Evolutionary conservation across 2,329 filamentous ascomycete genomes (phyloP).

Genomic region (Scleromitrula shiraiana): DNA sequence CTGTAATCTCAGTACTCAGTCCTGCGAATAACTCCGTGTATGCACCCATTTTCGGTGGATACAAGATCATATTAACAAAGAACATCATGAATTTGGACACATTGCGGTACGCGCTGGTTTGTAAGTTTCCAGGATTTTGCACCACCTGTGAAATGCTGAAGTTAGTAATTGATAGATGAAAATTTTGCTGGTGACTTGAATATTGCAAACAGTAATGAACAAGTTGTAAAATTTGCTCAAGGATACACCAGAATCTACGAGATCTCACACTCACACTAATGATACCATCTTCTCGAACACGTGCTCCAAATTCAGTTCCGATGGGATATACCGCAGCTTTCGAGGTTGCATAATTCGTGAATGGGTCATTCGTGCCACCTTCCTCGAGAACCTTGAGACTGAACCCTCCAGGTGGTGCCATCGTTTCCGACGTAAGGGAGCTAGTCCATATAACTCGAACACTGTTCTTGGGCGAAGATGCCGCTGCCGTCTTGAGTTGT

Average conservation of each 20-base stretch:
- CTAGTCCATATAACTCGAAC: not conserved
- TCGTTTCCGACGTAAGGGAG: not conserved
- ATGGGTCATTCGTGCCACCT: not conserved
- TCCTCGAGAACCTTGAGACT: not conserved
- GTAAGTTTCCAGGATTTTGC: not conserved
- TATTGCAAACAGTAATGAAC: not conserved
- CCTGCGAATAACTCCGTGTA: conserved; percentile 9
- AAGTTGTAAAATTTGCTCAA: not conserved
- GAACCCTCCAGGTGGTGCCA: not conserved
- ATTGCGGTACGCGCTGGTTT: not conserved
- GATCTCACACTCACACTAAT: conserved; percentile 4
- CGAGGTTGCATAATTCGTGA: conserved; percentile 10
- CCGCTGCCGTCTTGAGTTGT: conserved; percentile 23
- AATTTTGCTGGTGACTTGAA: too few relatives aligned
- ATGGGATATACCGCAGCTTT: conserved; percentile 18
- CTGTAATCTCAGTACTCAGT: not conserved
- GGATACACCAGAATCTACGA: not conserved
- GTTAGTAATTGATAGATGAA: too few relatives aligned
- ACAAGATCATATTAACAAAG: not conserved
- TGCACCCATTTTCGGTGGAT: not conserved
- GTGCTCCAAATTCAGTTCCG: conserved; percentile 10
- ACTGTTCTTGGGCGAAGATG: not conserved
- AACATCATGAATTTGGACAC: not conserved
- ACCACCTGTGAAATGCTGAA: too few relatives aligned
- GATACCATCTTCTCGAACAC: conserved; percentile 9